Base-by-base conservation (phyloP, 2,329 filamentous ascomycete species). In the Teratosphaeria viscida region DNA sequence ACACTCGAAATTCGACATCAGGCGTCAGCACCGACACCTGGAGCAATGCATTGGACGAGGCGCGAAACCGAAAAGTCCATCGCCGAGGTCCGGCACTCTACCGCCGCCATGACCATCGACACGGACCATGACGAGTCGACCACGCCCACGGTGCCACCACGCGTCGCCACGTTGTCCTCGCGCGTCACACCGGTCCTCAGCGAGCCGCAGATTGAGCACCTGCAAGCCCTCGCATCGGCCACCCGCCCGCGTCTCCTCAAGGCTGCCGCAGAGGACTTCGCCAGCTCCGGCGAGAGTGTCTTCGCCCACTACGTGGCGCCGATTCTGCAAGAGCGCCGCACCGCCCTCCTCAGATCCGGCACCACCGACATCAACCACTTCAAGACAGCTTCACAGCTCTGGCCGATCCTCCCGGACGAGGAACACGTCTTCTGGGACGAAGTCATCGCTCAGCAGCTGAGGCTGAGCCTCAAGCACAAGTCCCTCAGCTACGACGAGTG, bases 251-350 rank as follows among this genome's bases (percentile, higher is more conserved):
- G 64, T 52, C 57, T 59, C 26, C 34, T 63, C 3, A 56, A 19
- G 5, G 57, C 61, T 23, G 37, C 55, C 1, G 64, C 61, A 6
- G 52, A 54, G 12, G 62, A 52, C 0, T 63, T 65, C 55, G 55
- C 60, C 43, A 60, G 61, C 34, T 63, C 60, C 29, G 64, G 58
- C 5, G 55, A 54, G 10, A 62, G 62, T 34, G 29, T 65, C 14
- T 66, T 67, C 59, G 54, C 62, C 0, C 65, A 66, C 47, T 56
- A 65, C 57, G 56, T 53, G 23, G 53, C 60, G 10, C 57, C 59
- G 0, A 55, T 61, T 5, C 57, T 67, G 11, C 57, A 59, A 3
- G 10, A 52, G 3, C 60, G 63, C 23, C 59, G 62, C 19, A 52
- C 53, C 5, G 43, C 37, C 3, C 16, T 59, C 3, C 53, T 61